Evolutionary conservation across 2,329 filamentous ascomycete genomes (phyloP).

Genomic region (Metarhizium guizhouense): DNA sequence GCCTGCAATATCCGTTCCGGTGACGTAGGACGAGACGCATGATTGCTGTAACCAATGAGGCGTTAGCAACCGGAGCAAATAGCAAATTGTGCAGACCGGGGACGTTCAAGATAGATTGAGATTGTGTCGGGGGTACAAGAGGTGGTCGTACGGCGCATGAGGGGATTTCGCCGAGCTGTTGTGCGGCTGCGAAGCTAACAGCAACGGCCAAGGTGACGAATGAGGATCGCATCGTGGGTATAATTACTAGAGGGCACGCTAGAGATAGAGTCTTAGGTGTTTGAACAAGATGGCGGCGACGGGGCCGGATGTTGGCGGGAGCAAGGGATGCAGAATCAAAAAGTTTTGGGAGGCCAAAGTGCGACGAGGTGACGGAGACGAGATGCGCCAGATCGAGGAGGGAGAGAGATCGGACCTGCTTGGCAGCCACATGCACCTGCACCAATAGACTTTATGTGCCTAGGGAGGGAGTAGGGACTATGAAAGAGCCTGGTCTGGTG

Average conservation of each 20-base stretch:
- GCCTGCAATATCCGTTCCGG: slow-evolving; percentile 24
- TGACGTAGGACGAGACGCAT: slow-evolving; percentile 23
- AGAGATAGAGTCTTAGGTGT: background rate
- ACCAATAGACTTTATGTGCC: too few relatives aligned
- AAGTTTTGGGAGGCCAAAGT: too few relatives aligned
- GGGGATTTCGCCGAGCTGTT: slow-evolving; percentile 22
- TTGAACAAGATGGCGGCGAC: background rate
- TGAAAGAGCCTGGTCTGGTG: too few relatives aligned
- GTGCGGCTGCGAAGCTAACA: slow-evolving; percentile 24
- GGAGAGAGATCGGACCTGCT: too few relatives aligned
- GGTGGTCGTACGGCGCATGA: slow-evolving; percentile 28
- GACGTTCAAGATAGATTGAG: background rate
- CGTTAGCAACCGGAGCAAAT: background rate
- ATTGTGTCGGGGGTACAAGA: background rate
- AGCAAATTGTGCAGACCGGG: background rate
- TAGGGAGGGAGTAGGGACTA: too few relatives aligned
- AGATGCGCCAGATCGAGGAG: too few relatives aligned
- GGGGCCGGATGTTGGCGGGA: too few relatives aligned
- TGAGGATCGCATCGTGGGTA: slow-evolving; percentile 26
- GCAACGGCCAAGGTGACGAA: slow-evolving; percentile 20
- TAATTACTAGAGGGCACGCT: background rate
- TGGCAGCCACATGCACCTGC: too few relatives aligned
- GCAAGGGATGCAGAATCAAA: too few relatives aligned
- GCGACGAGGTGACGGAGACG: too few relatives aligned
- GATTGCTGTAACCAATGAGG: slow-evolving; percentile 16